A percentile compares a stretch with the other conserved stretches of the same genome.
These are phyloP conservation scores for Arxiozyma heterogenica DNA, from an alignment of 1,139 yeast genomes.

Conservation along the genomic window DNA sequence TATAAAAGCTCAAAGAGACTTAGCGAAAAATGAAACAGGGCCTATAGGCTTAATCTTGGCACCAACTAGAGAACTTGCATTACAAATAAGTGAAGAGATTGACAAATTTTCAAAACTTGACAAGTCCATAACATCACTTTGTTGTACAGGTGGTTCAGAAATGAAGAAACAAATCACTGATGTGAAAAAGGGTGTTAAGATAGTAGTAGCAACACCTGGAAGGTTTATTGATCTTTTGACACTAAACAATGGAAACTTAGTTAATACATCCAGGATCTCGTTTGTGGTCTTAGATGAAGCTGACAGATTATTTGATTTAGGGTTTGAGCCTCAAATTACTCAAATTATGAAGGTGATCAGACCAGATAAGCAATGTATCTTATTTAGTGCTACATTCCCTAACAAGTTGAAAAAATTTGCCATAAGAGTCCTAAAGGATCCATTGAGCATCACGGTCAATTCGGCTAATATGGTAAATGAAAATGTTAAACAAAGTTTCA, in stretches of 20 bases:
- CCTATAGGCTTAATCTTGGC: conserved; percentile 77
- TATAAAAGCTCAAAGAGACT: conserved; percentile 57
- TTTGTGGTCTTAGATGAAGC: conserved; percentile 92
- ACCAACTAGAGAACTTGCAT: conserved; percentile 89
- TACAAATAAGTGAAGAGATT: conserved; percentile 71
- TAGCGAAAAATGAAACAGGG: conserved; percentile 47
- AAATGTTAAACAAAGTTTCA: conserved; percentile 66
- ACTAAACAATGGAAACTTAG: conserved; percentile 71
- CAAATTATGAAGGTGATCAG: conserved; percentile 70
- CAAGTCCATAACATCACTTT: conserved; percentile 44
- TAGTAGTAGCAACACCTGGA: conserved; percentile 93
- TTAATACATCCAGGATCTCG: conserved; percentile 61
- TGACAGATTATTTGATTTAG: conserved; percentile 93
- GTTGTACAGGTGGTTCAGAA: conserved; percentile 94
- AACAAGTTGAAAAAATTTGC: conserved; percentile 71
- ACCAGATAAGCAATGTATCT: conserved; percentile 84
- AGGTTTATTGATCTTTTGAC: conserved; percentile 82
- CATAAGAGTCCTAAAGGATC: conserved; percentile 46
- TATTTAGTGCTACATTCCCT: conserved; percentile 94
- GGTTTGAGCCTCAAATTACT: conserved; percentile 93
- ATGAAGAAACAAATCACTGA: conserved; percentile 76
- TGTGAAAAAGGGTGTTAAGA: conserved; percentile 67
- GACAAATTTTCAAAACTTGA: conserved; percentile 46
- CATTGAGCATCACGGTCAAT: conserved; percentile 75
- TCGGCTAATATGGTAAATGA: conserved; percentile 76